Conservation (phyloP, 495 filamentous ascomycete genomes). For the Margaritispora aquatica region DNA sequence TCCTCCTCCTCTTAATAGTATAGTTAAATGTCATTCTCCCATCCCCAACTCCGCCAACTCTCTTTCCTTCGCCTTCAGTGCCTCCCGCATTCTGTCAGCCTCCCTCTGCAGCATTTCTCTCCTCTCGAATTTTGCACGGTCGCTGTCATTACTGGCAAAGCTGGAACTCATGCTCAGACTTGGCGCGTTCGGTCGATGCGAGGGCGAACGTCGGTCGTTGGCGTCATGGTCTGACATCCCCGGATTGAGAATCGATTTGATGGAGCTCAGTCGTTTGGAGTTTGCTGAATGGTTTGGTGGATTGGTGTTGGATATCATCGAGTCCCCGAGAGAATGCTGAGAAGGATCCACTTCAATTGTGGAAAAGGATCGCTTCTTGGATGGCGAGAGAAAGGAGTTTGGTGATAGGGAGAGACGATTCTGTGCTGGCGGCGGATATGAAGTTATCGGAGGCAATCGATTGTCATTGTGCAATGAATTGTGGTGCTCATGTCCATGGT, state of each 20-base stretch:
- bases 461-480: conserved; percentile 47
- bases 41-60: conserved; percentile 61
- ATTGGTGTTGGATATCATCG: not conserved
- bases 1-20: too few species aligned
- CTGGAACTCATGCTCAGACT: conserved; percentile 15
- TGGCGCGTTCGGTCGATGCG: conserved; percentile 5
- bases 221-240: conserved; percentile 14
- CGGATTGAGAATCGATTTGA: conserved; percentile 77
- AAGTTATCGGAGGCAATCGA: conserved; percentile 43
- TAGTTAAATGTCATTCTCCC: not conserved
- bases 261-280: conserved; percentile 63
- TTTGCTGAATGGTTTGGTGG: conserved; percentile 10
- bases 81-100: conserved; percentile 68
- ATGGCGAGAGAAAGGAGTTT: conserved; percentile 43
- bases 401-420: conserved; percentile 42
- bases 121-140: conserved; percentile 52
- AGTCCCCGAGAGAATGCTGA: conserved; percentile 3
- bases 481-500: conserved; percentile 28
- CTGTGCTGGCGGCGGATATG: conserved; percentile 33
- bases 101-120: conserved; percentile 64
- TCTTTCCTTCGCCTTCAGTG: conserved; percentile 68
- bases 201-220: conserved; percentile 7
- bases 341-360: conserved; percentile 39
- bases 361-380: conserved; percentile 63
- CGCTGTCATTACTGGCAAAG: conserved; percentile 33